A percentile compares a stretch with the other conserved stretches of the same genome.
phyloP scores from a whole-genome alignment of 78 protist species.

The Dictyostelium firmibasis region DNA sequence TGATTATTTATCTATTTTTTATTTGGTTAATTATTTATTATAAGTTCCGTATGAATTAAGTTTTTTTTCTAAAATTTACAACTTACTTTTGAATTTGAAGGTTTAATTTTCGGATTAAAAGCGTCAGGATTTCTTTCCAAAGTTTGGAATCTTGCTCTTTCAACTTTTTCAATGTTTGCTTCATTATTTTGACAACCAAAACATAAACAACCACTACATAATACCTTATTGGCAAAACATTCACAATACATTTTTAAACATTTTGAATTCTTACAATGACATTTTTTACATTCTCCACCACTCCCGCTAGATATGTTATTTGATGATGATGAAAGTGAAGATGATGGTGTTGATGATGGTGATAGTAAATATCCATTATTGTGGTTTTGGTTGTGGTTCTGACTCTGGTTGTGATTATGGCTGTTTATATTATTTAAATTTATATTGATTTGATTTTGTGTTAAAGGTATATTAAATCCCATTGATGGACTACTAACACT shows the following conservation, averaged over 20 bases:
- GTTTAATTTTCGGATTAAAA: slow-evolving; percentile 83
- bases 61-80: background rate
- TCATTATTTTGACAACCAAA: slow-evolving; percentile 82
- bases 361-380: background rate
- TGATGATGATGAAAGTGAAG: slow-evolving; percentile 44
- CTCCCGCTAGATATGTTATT: background rate
- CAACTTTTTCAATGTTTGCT: slow-evolving; percentile 62
- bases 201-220: slow-evolving; percentile 84
- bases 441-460: background rate
- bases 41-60: background rate
- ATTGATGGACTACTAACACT: background rate
- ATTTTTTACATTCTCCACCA: slow-evolving; percentile 53
- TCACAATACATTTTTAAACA: slow-evolving; percentile 92
- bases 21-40: background rate
- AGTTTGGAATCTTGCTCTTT: slow-evolving; percentile 66
- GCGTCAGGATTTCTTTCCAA: slow-evolving; percentile 89
- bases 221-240: slow-evolving; percentile 80
- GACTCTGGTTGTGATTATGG: background rate
- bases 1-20: background rate
- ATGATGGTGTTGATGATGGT: background rate
- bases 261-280: slow-evolving; percentile 91
- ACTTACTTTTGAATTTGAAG: background rate
- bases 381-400: background rate
- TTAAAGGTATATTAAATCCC: background rate
- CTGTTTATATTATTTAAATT: background rate